Evolutionary conservation across 352 stramenopile genomes (phyloP).

Genomic region (Phytopythium ostracodes): DNA sequence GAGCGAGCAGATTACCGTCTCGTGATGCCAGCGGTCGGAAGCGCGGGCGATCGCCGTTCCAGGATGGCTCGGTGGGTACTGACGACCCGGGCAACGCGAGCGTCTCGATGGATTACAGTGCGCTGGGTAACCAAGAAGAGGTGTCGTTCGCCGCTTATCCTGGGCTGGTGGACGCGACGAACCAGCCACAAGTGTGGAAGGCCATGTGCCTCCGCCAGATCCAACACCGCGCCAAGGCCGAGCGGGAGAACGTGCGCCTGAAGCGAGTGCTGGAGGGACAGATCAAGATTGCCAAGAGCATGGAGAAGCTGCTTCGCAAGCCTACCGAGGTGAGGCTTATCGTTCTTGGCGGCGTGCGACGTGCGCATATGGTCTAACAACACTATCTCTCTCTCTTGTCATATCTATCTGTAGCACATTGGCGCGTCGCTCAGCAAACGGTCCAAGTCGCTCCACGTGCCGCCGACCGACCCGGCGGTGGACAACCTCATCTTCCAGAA

Average conservation of each 20-base stretch:
- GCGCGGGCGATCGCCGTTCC: background rate
- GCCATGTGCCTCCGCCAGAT: conserved; percentile 26
- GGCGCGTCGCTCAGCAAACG: conserved; percentile 19
- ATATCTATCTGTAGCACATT: background rate
- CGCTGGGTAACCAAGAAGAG: background rate
- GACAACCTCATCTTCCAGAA: conserved; percentile 25
- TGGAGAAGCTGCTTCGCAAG: conserved; percentile 31
- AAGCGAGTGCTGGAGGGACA: conserved; percentile 31
- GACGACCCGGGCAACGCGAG: background rate
- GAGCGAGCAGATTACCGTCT: conserved; percentile 12
- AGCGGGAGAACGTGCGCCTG: conserved; percentile 30
- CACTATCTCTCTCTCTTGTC: no score
- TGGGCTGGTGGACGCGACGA: background rate
- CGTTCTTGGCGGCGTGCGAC: conserved; percentile 5
- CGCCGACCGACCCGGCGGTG: conserved; percentile 17
- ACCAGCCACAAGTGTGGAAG: conserved; percentile 24
- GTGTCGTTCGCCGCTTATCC: background rate
- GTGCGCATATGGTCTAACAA: background rate
- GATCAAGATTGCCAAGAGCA: conserved; percentile 36
- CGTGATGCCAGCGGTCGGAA: background rate
- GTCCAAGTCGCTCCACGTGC: conserved; percentile 22
- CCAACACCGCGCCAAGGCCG: conserved; percentile 21
- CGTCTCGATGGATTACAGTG: background rate
- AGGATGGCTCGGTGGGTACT: background rate
- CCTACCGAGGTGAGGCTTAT: conserved; percentile 22